These are phyloP conservation scores for Cutaneotrichosporon arboriforme DNA, from an alignment of 1,284 basidiomycete genomes.

Conservation along the genomic window DNA sequence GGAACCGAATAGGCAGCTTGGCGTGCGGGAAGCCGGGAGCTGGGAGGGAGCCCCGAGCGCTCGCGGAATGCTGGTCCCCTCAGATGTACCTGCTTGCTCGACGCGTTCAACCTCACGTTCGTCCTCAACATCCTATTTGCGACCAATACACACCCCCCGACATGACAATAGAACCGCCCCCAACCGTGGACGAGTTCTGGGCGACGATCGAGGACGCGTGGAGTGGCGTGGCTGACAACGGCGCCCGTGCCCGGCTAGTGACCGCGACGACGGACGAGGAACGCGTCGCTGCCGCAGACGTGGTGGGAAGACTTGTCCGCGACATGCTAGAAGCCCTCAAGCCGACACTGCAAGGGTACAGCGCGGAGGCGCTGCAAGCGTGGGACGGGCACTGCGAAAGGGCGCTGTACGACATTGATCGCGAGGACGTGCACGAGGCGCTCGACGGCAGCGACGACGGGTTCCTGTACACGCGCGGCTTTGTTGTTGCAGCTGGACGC, in stretches of 20 bases:
- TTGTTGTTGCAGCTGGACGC: constrained; percentile 5
- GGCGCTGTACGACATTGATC: constrained; percentile 8
- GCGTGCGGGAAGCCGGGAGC: too few relatives aligned
- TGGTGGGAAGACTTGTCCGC: background rate
- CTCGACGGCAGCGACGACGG: constrained; percentile 10
- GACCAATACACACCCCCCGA: too few relatives aligned
- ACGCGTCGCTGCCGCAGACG: background rate
- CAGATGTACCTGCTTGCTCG: too few relatives aligned
- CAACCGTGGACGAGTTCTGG: background rate
- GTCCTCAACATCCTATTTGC: too few relatives aligned
- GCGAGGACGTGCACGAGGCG: constrained; percentile 8
- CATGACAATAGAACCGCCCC: background rate
- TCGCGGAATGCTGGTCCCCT: too few relatives aligned
- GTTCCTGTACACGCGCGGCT: constrained; percentile 12
- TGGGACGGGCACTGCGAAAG: constrained; percentile 4
- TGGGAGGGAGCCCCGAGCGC: too few relatives aligned
- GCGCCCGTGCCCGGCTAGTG: background rate
- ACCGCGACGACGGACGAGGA: background rate
- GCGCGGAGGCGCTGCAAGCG: background rate
- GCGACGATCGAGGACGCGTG: background rate
- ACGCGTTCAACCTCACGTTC: too few relatives aligned
- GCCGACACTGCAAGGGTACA: background rate
- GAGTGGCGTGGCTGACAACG: background rate
- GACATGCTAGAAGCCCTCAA: background rate
- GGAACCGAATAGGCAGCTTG: too few relatives aligned